Evolutionary conservation across 371 early-diverging fungal species (phyloP).

Genomic region (Haplosporangium sp.): DNA sequence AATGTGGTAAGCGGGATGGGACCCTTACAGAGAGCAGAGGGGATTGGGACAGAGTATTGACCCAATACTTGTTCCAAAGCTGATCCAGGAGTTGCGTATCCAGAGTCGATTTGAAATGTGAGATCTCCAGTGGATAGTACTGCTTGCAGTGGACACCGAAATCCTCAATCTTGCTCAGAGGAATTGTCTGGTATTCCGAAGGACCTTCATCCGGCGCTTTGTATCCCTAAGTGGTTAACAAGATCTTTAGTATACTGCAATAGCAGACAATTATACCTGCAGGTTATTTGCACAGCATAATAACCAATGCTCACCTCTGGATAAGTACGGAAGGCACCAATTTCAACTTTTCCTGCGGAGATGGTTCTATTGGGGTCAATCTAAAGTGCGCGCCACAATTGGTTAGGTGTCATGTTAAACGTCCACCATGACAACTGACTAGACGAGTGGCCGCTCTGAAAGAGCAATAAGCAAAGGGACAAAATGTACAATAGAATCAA

Average conservation of each 20-base stretch:
- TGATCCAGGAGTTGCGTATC: constrained; percentile 89
- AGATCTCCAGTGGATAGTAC: constrained; percentile 93
- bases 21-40: constrained; percentile 84
- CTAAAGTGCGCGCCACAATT: constrained; percentile 45
- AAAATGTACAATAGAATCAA: background rate
- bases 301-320: constrained; percentile 70
- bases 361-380: constrained; percentile 98
- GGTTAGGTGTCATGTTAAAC: background rate
- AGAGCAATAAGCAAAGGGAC: background rate
- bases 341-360: constrained; percentile 95
- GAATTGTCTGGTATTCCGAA: constrained; percentile 87
- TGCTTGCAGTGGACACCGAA: constrained; percentile 96
- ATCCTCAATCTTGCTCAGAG: constrained; percentile 95
- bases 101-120: constrained; percentile 92
- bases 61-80: constrained; percentile 98
- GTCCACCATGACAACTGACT: too few species aligned
- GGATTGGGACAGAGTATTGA: constrained; percentile 92
- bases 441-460: background rate
- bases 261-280: background rate
- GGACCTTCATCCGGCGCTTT: constrained; percentile 80
- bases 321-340: constrained; percentile 97
- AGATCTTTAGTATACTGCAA: background rate
- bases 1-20: too few species aligned
- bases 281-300: background rate
- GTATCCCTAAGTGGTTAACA: constrained; percentile 66